These are phyloP conservation scores for Corylus heterophylla DNA, from an alignment of 306 rosid species.

Conservation along the genomic window DNA sequence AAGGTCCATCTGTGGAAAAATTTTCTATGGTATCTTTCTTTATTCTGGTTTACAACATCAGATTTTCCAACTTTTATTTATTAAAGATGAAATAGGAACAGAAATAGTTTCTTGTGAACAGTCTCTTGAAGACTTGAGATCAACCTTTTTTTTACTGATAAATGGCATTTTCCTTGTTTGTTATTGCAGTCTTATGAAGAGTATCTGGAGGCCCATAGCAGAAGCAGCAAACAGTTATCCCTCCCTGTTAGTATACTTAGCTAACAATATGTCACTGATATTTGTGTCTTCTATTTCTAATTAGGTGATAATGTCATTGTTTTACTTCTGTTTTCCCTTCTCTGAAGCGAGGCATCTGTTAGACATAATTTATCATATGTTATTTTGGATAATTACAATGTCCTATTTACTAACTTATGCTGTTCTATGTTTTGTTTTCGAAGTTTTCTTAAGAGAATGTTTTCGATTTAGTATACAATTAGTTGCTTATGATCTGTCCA, in stretches of 20 bases:
- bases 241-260: slow-evolving; percentile 31
- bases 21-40: too few species aligned
- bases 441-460: background rate
- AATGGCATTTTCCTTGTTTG: slow-evolving; percentile 1
- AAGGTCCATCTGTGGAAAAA: background rate
- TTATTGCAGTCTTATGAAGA: slow-evolving; percentile 51
- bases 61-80: background rate
- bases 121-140: background rate
- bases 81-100: background rate
- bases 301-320: background rate
- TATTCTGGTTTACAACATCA: too few species aligned
- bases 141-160: background rate
- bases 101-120: background rate
- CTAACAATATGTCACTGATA: background rate
- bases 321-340: background rate
- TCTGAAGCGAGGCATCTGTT: background rate
- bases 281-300: background rate
- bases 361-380: background rate
- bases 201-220: slow-evolving; percentile 46
- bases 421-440: background rate
- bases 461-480: too few species aligned
- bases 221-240: slow-evolving; percentile 30
- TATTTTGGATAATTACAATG: background rate
- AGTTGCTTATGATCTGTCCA: background rate
- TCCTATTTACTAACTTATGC: background rate